Evolutionary conservation across 768 basidiomycete species (phyloP), one percentile per base, ranked within the genome.

Genomic region (Gloeostereum incarnatum): DNA sequence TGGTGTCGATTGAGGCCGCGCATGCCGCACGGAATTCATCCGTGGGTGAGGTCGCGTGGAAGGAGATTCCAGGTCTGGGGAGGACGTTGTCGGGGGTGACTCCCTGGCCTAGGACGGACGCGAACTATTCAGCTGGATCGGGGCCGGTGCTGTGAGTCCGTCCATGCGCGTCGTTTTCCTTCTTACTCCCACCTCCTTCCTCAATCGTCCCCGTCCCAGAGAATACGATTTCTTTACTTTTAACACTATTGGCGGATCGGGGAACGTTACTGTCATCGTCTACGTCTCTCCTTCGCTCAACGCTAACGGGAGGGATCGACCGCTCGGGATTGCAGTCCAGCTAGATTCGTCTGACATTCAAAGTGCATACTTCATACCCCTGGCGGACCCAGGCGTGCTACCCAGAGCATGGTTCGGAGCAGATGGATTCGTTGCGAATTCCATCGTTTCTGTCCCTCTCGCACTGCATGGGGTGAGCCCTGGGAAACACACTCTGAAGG

Each of bases 191-290:
- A n/a, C n/a, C n/a, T n/a, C n/a, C n/a, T n/a, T n/a, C n/a, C n/a
- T n/a, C n/a, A n/a, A n/a, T n/a, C n/a, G n/a, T 13, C 11, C 33
- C 21, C n/a, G 11, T 19, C 21, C 4, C 45, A 76, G 75, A 36
- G 71, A 77, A 53, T 84, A 83, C 53, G 75, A 78, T 53, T 78
- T 82, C 53, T 73, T 60, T 56, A 72, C 60, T 40, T 78, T 80
- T 64, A 68, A 74, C 57, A 68, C 66, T 18, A n/a, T n/a, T n/a
- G n/a, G n/a, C n/a, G n/a, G n/a, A n/a, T n/a, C n/a, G n/a, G 65
- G 66, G 10, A 78, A 72, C 41, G 48, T 73, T 17, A 69, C 63
- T 6, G 61, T 72, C 21, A 71, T 62, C 4, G 60, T 69, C 7
- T 58, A 59, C 36, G 61, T 76, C 25, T 65, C 75, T 1, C 73